phyloP scores from a whole-genome alignment of 2,329 filamentous ascomycete genomes.

The Pseudogymnoascus sp. region DNA sequence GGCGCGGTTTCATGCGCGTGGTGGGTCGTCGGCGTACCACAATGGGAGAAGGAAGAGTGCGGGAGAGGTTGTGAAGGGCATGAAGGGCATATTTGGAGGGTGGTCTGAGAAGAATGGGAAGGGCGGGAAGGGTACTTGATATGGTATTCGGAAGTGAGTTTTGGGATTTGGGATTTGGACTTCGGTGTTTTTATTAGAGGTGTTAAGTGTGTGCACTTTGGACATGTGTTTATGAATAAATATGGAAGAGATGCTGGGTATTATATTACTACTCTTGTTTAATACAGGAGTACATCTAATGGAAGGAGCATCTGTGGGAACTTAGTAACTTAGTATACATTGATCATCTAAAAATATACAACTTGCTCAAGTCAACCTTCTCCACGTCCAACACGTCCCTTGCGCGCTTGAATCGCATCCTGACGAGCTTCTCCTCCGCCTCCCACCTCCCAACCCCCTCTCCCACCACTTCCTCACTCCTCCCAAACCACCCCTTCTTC shows the following conservation, averaged over 20 bases:
- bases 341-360: slow-evolving; percentile 6
- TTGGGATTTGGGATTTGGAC: not conserved
- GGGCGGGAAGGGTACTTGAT: not conserved
- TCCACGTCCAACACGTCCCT: slow-evolving; percentile 19
- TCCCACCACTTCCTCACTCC: slow-evolving; percentile 19
- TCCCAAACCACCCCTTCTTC: slow-evolving; percentile 24
- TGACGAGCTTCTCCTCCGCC: slow-evolving; percentile 28
- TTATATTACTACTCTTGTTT: not conserved
- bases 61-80: not conserved
- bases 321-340: not conserved
- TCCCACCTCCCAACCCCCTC: slow-evolving; percentile 29
- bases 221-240: not conserved
- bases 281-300: not conserved
- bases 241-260: not conserved
- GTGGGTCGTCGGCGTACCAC: not conserved
- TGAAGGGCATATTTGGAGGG: not conserved
- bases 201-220: not conserved
- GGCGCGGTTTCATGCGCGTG: not conserved
- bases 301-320: not conserved
- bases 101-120: not conserved
- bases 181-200: not conserved
- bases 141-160: not conserved
- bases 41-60: not conserved
- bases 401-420: slow-evolving; percentile 24
- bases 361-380: not conserved